Evolutionary conservation across 768 basidiomycete species (phyloP).

Genomic region (Tremella mesenterica): DNA sequence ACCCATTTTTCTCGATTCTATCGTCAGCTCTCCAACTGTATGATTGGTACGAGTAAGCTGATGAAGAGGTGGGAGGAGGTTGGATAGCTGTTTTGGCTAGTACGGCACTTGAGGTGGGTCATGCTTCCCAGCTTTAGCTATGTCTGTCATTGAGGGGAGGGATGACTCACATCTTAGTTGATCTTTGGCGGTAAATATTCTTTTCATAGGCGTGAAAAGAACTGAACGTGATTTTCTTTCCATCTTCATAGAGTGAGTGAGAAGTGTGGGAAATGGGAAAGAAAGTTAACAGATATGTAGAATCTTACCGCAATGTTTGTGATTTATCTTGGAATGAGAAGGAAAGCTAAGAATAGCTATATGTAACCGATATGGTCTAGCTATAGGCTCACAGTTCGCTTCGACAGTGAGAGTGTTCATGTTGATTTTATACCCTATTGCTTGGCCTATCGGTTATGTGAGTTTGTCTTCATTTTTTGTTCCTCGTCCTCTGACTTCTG

Average conservation of each 20-base stretch:
- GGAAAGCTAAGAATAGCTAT: conserved; percentile 11
- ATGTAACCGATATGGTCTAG: conserved; percentile 35
- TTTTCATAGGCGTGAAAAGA: background rate
- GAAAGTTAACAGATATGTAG: conserved; percentile 19
- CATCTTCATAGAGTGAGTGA: conserved; percentile 11
- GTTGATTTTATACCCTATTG: conserved; percentile 33
- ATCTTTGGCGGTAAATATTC: conserved; percentile 25
- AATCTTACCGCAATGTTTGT: conserved; percentile 36
- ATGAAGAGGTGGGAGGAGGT: conserved; percentile 31
- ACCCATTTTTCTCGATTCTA: conserved; percentile 34
- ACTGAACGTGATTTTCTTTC: background rate
- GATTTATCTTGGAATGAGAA: background rate
- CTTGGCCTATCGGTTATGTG: conserved; percentile 38
- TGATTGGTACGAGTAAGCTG: background rate
- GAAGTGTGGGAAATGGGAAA: too few relatives aligned
- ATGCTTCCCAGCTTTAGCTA: background rate
- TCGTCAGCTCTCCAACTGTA: conserved; percentile 14
- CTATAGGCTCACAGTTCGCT: conserved; percentile 35
- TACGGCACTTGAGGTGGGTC: conserved; percentile 31
- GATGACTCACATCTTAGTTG: conserved; percentile 7
- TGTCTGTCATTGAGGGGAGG: background rate
- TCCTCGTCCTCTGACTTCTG: background rate
- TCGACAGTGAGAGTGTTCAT: conserved; percentile 28
- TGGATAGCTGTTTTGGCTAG: conserved; percentile 34
- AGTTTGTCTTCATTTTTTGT: background rate